Evolutionary conservation across 208 protist genomes (phyloP).

Genomic region (Leishmania martiniquensis): DNA sequence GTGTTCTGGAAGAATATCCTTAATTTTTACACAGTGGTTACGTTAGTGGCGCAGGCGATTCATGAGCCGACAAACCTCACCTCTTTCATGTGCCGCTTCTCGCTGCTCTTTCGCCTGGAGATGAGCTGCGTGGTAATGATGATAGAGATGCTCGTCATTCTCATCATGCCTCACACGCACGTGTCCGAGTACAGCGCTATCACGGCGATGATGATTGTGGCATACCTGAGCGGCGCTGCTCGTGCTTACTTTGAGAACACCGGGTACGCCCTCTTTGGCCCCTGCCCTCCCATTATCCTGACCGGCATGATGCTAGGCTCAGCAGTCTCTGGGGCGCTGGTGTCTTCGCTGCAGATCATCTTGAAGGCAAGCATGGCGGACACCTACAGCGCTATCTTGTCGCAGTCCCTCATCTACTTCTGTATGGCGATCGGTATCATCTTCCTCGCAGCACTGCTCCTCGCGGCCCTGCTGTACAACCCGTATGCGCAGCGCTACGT

Average conservation of each 20-base stretch:
- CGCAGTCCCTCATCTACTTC: conserved; percentile 83
- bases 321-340: conserved; percentile 57
- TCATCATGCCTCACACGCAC: conserved; percentile 52
- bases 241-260: conserved; percentile 89
- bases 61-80: conserved; percentile 76
- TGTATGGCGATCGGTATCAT: conserved; percentile 69
- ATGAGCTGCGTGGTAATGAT: conserved; percentile 56
- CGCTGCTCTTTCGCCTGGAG: conserved; percentile 62
- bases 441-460: conserved; percentile 41
- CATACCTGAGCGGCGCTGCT: conserved; percentile 58
- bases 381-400: conserved; percentile 47
- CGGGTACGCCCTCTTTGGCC: conserved; percentile 88
- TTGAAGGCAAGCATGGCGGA: conserved; percentile 67
- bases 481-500: conserved; percentile 70
- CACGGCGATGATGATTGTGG: conserved; percentile 66
- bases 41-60: conserved; percentile 73
- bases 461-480: conserved; percentile 58
- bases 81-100: conserved; percentile 76
- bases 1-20: conserved; percentile 77
- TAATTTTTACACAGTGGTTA: conserved; percentile 83
- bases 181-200: conserved; percentile 56
- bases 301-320: conserved; percentile 77
- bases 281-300: conserved; percentile 69
- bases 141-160: conserved; percentile 65
- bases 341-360: conserved; percentile 79